Evolutionary conservation across 139 green algal species (phyloP).

Genomic region (Medakamo hakoo): DNA sequence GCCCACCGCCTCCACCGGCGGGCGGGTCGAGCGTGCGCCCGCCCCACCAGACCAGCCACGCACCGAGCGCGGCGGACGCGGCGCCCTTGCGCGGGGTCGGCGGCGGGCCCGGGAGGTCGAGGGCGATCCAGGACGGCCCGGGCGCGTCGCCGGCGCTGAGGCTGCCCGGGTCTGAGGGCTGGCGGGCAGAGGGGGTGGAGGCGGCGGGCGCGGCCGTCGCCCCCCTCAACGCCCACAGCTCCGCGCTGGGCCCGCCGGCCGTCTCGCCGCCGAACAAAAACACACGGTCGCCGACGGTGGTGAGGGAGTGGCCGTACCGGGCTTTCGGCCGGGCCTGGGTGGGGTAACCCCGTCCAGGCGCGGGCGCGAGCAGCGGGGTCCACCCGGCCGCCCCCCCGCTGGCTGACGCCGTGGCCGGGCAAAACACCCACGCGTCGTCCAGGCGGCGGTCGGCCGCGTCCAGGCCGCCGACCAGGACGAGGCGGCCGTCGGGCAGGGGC

Average conservation of each 20-base stretch:
- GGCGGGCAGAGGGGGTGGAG: too few relatives aligned
- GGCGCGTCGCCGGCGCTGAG: neutral
- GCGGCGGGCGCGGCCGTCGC: constrained; percentile 3
- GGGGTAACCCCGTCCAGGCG: constrained; percentile 22
- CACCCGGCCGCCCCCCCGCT: too few relatives aligned
- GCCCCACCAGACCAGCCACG: constrained; percentile 11
- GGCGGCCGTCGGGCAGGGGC: constrained; percentile 8
- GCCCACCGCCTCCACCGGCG: constrained; percentile 15
- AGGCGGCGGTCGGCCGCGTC: constrained; percentile 22
- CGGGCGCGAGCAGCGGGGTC: constrained; percentile 10
- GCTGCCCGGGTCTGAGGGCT: too few relatives aligned
- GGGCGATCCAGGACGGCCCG: constrained; percentile 19
- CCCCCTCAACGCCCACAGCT: constrained; percentile 33
- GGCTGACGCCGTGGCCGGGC: constrained; percentile 20
- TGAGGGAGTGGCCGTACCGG: constrained; percentile 25
- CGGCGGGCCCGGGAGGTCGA: constrained; percentile 15
- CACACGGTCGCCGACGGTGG: constrained; percentile 10
- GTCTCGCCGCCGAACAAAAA: constrained; percentile 43
- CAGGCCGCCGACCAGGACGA: constrained; percentile 46
- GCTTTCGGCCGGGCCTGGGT: constrained; percentile 14
- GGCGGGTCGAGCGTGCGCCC: constrained; percentile 10
- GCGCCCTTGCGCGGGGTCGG: constrained; percentile 28
- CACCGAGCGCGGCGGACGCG: constrained; percentile 10
- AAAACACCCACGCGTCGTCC: constrained; percentile 38
- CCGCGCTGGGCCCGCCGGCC: constrained; percentile 18